Evolutionary conservation across 768 basidiomycete genomes (phyloP).

Genomic region (Mrakia hoshinonis): DNA sequence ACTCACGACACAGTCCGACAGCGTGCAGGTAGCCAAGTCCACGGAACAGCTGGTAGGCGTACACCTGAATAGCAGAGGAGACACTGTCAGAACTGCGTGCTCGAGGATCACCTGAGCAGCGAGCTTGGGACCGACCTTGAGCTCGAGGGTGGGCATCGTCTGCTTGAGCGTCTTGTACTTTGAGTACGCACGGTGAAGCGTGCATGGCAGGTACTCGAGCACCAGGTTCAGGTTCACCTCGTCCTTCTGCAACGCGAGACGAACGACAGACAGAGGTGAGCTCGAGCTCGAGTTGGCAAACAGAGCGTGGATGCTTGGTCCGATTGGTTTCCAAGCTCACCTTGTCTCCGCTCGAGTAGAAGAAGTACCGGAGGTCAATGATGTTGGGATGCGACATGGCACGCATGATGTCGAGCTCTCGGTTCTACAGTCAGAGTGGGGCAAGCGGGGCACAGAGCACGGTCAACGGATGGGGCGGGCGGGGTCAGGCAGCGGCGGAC

Average conservation of each 20-base stretch:
- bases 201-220: slow-evolving; percentile 97
- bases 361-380: slow-evolving; percentile 92
- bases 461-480: not conserved
- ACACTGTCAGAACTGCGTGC: slow-evolving; percentile 22
- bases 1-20: slow-evolving; percentile 77
- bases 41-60: slow-evolving; percentile 65
- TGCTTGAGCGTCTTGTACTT: slow-evolving; percentile 99
- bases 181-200: slow-evolving; percentile 94
- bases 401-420: slow-evolving; percentile 98
- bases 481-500: not conserved
- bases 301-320: too few species aligned
- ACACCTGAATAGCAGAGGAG: not conserved
- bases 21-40: slow-evolving; percentile 99
- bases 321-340: slow-evolving; percentile 49
- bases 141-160: slow-evolving; percentile 97
- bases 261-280: slow-evolving; percentile 7
- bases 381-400: slow-evolving; percentile 94
- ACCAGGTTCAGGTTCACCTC: slow-evolving; percentile 99
- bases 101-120: not conserved
- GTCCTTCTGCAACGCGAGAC: slow-evolving; percentile 52
- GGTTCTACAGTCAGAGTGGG: slow-evolving; percentile 56
- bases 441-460: not conserved
- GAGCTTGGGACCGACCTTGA: slow-evolving; percentile 49
- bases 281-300: not conserved
- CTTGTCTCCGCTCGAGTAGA: slow-evolving; percentile 99